Evolutionary conservation across 495 filamentous ascomycete genomes (phyloP), one percentile per base, ranked within the genome.

Genomic region (Mycothermus thermophilus): DNA sequence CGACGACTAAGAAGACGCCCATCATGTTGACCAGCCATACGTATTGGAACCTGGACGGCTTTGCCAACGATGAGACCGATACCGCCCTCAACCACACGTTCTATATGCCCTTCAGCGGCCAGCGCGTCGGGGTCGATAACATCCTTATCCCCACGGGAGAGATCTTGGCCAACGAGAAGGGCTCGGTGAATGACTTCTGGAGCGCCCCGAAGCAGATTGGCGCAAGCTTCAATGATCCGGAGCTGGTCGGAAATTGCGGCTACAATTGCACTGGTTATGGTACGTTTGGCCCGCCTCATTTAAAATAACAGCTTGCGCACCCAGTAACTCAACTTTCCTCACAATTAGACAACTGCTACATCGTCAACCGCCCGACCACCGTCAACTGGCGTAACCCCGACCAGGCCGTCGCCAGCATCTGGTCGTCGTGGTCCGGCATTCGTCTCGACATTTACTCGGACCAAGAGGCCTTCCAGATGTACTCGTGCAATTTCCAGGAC

Each of bases 31-130:
- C 55, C 40, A 71, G 63, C 31, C 69, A 74, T 43, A 73, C 80
- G 31, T 93, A 92, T 62, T 93, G 83, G 82, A 90, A 92, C 57
- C 63, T 93, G 35, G 83, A 87, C 51, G 84, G 74, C 8, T 93
- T 85, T 53, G 58, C 64, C 38, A 71, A 73, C 50, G 60, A 64
- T 19, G 61, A 77, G 48, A 75, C 77, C 3, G 50, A 66, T 11
- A 68, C 62, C 5, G 66, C 74, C 16, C 62, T 92, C n/a, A 77
- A 85, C 46, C 72, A 90, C 54, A 71, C 67, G 32, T 59, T 93
- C 25, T 71, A 76, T 39, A 44, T 92, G 46, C 84, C 84, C 3
- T 74, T 80, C 40, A 73, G 73, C 26, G 69, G 70, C 20, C 75
- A 79, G 38, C 71, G 79, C 41, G 58, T 87, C 19, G 80, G 50